Percentiles rank a stretch among this genome's conserved stretches.
phyloP scores from a whole-genome alignment of 2,329 filamentous ascomycete species.

The Aspergillus intermedius region DNA sequence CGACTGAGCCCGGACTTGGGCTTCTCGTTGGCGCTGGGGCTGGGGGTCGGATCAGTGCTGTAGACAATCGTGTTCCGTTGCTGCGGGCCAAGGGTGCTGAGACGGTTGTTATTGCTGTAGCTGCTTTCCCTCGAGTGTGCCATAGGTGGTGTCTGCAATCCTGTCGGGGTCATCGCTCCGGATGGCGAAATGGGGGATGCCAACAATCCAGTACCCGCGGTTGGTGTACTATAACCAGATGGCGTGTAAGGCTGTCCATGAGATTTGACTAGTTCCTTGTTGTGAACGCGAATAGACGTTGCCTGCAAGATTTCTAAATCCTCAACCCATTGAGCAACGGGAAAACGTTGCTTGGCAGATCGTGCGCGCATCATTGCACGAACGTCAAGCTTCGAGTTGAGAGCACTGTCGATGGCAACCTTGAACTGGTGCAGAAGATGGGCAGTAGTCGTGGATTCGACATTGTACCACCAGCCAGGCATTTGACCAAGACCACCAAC shows the following conservation, averaged over 20 bases:
- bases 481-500: constrained; percentile 64
- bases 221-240: constrained; percentile 38
- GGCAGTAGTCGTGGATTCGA: constrained; percentile 57
- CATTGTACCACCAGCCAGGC: constrained; percentile 66
- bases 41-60: constrained; percentile 26
- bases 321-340: constrained; percentile 61
- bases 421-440: constrained; percentile 62
- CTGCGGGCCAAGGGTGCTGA: constrained; percentile 30
- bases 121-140: constrained; percentile 25
- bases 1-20: constrained; percentile 28
- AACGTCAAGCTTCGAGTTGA: constrained; percentile 51
- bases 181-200: constrained; percentile 21
- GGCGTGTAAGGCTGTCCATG: constrained; percentile 29
- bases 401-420: constrained; percentile 55
- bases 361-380: constrained; percentile 59
- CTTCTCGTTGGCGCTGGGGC: constrained; percentile 24
- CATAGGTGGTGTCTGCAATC: constrained; percentile 29
- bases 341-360: constrained; percentile 60
- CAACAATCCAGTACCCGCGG: constrained; percentile 25
- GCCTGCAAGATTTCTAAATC: constrained; percentile 57
- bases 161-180: constrained; percentile 21
- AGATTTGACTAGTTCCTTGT: constrained; percentile 35
- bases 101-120: constrained; percentile 23
- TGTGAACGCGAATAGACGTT: constrained; percentile 53
- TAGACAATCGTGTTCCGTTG: constrained; percentile 35